Conservation (phyloP, 2,329 filamentous ascomycete genomes). For the Cytospora mali region DNA sequence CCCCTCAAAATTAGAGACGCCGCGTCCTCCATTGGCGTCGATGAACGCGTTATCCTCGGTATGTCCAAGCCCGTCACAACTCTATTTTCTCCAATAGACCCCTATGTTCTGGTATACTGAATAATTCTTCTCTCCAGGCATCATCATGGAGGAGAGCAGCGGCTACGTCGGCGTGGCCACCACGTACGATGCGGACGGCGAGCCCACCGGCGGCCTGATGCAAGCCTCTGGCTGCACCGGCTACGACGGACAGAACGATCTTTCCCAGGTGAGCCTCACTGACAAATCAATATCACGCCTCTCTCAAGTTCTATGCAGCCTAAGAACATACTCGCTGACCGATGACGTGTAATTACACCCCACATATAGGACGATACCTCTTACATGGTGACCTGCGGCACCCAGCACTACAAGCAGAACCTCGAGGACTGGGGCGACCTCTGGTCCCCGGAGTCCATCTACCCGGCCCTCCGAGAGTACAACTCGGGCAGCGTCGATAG, state of each 20-base stretch:
- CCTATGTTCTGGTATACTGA: no score
- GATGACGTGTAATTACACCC: fast-evolving
- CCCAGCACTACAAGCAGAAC: constrained; percentile 36
- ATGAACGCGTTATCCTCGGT: neutral
- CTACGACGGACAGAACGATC: constrained; percentile 38
- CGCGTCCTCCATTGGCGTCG: neutral
- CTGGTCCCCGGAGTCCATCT: constrained; percentile 38
- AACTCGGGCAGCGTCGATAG: constrained; percentile 44
- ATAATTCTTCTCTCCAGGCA: constrained; percentile 41
- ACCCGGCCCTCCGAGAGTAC: constrained; percentile 44
- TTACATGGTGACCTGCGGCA: constrained; percentile 30
- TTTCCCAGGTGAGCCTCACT: constrained; percentile 38
- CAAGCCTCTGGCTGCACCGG: constrained; percentile 41
- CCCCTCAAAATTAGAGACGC: neutral
- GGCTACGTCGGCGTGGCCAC: constrained; percentile 43
- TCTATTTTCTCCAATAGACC: no score
- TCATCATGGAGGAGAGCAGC: constrained; percentile 47
- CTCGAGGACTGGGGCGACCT: constrained; percentile 35
- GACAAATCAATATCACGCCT: no score
- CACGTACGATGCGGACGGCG: constrained; percentile 39
- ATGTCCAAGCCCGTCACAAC: no score
- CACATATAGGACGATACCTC: constrained; percentile 5
- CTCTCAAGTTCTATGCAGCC: no score
- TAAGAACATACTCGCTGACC: neutral
- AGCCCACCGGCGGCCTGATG: constrained; percentile 44